Conservation (phyloP, 306 rosid species). For the Gynostemma pentaphyllum region DNA sequence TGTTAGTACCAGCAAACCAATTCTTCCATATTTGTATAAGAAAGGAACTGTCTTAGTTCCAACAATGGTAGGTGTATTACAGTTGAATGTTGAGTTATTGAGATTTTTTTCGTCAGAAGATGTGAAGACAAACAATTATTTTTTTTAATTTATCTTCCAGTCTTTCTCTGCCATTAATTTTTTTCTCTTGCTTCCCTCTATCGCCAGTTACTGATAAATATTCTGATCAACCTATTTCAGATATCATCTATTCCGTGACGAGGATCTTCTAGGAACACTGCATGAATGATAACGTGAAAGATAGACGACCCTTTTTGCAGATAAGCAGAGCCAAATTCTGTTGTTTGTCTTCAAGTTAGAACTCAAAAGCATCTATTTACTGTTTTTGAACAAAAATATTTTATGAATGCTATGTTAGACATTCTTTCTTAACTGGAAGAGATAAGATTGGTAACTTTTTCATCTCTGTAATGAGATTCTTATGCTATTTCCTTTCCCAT, state of each 20-base stretch:
- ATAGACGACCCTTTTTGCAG: background rate
- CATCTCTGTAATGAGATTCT: background rate
- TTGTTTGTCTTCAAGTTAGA: background rate
- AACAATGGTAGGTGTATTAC: background rate
- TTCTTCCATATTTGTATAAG: background rate
- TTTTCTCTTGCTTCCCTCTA: background rate
- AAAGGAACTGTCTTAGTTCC: background rate
- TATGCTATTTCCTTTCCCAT: background rate
- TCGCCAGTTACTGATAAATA: background rate
- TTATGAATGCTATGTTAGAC: background rate
- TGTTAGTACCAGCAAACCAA: background rate
- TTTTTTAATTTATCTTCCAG: background rate
- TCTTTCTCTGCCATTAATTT: slow-evolving; percentile 3
- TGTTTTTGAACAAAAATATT: background rate
- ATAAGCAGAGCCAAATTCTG: background rate
- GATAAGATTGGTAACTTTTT: background rate
- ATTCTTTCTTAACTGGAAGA: background rate
- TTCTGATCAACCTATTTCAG: slow-evolving; percentile 12
- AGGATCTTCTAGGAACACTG: slow-evolving; percentile 40
- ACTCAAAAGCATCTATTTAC: background rate
- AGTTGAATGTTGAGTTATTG: too few species aligned
- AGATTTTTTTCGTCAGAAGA: too few species aligned
- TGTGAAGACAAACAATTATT: background rate
- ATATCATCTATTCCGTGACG: slow-evolving; percentile 38
- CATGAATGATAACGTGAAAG: slow-evolving; percentile 25